These are phyloP conservation scores for Trematosphaeria pertusa DNA, from an alignment of 2,329 filamentous ascomycete genomes.

Conservation along the genomic window DNA sequence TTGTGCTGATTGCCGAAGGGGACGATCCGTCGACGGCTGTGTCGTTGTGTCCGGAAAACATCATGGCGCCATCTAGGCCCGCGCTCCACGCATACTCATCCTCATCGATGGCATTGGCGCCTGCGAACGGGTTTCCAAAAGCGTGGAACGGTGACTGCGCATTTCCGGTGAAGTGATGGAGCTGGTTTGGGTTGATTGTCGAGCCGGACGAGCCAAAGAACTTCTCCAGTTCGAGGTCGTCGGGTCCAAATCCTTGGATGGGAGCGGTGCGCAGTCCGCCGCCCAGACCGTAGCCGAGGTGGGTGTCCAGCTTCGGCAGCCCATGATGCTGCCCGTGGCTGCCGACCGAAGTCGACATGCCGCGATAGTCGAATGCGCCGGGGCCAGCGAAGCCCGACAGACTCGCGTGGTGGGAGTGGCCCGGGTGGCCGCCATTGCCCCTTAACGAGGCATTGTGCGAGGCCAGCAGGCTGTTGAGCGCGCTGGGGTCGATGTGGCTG, in stretches of 20 bases:
- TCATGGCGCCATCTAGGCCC: slow-evolving; percentile 75
- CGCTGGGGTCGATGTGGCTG: slow-evolving; percentile 82
- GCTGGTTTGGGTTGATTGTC: slow-evolving; percentile 69
- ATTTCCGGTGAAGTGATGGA: slow-evolving; percentile 89
- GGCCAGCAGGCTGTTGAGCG: slow-evolving; percentile 73
- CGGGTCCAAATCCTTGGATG: slow-evolving; percentile 61
- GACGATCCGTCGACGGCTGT: slow-evolving; percentile 91
- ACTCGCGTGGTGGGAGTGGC: slow-evolving; percentile 75
- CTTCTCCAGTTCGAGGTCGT: slow-evolving; percentile 72
- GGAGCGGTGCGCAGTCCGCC: slow-evolving; percentile 79
- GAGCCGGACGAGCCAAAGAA: slow-evolving; percentile 69
- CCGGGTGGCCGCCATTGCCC: slow-evolving; percentile 57
- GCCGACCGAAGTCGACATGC: slow-evolving; percentile 73
- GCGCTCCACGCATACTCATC: slow-evolving; percentile 90
- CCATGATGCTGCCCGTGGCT: slow-evolving; percentile 72
- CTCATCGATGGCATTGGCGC: slow-evolving; percentile 66
- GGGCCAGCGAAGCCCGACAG: slow-evolving; percentile 68
- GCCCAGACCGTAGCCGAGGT: slow-evolving; percentile 71
- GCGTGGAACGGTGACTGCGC: slow-evolving; percentile 59
- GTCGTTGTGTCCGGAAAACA: slow-evolving; percentile 66
- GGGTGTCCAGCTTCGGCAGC: slow-evolving; percentile 84
- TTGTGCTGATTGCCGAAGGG: slow-evolving; percentile 93
- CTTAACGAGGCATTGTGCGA: slow-evolving; percentile 60
- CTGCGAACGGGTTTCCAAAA: slow-evolving; percentile 60
- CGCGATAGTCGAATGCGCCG: slow-evolving; percentile 69